A percentile compares a stretch with the other conserved stretches of the same genome.
Evolutionary conservation across 257 asterid genomes (phyloP).

Genomic region (Asclepias syriaca): DNA sequence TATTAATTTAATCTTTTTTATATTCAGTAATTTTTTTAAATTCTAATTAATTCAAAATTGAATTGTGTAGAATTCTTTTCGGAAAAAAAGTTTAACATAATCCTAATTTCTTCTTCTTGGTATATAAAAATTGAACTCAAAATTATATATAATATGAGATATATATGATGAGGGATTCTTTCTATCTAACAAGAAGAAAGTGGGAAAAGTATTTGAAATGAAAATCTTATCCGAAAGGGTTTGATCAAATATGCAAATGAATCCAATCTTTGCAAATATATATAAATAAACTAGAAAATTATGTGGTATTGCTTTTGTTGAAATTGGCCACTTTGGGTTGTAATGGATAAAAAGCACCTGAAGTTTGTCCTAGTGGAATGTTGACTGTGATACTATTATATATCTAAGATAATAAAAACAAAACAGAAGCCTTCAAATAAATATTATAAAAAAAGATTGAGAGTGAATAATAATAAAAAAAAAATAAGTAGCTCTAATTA

Average conservation of each 20-base stretch:
- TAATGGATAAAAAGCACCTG: slow-evolving; percentile 4
- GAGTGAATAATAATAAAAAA: too few species aligned
- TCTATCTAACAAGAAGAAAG: neutral
- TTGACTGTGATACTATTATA: neutral
- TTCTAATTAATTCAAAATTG: too few species aligned
- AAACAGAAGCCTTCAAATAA: neutral
- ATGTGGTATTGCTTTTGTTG: neutral
- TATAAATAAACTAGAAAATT: slow-evolving; percentile 4
- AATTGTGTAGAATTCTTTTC: too few species aligned
- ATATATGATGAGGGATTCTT: neutral
- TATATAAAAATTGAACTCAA: too few species aligned
- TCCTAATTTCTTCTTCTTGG: too few species aligned
- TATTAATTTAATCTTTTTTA: too few species aligned
- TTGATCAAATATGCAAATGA: neutral
- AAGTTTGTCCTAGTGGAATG: slow-evolving; percentile 13
- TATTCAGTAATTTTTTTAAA: too few species aligned
- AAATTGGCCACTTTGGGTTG: slow-evolving; percentile 11
- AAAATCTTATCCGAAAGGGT: neutral
- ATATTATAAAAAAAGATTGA: too few species aligned
- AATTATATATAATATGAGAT: too few species aligned
- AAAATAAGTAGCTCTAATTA: too few species aligned
- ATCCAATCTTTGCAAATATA: neutral
- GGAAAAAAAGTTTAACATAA: too few species aligned
- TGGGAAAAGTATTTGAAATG: neutral
- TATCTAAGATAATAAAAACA: neutral